These are phyloP conservation scores for Pythium phragmitis DNA, from an alignment of 352 stramenopile genomes.

Conservation along the genomic window DNA sequence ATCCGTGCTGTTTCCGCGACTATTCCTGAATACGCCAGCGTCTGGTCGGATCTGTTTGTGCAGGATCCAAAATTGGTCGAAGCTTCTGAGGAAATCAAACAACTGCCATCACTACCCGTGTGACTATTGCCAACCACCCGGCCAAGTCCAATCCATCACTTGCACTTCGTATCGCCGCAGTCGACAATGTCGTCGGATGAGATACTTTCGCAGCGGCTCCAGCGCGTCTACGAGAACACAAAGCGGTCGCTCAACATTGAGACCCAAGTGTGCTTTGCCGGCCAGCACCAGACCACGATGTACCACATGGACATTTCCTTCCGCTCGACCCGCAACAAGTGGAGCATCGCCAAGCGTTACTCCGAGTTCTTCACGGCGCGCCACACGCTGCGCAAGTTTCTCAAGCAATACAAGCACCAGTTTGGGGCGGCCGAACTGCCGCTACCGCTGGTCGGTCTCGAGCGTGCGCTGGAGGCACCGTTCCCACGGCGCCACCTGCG, in stretches of 20 bases:
- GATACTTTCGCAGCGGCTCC: conserved; percentile 61
- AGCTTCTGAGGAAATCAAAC: neutral
- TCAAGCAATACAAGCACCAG: conserved; percentile 62
- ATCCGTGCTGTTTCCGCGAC: neutral
- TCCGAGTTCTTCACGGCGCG: conserved; percentile 82
- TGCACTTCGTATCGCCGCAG: neutral
- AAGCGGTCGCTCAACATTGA: conserved; percentile 81
- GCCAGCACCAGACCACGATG: conserved; percentile 63
- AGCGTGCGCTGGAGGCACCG: conserved; percentile 43
- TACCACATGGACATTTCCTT: conserved; percentile 90
- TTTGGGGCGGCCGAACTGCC: conserved; percentile 9
- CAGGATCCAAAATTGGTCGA: conserved; percentile 17
- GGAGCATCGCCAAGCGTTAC: conserved; percentile 85
- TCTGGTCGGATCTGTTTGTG: conserved; percentile 12
- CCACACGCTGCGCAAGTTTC: conserved; percentile 54
- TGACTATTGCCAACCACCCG: conserved; percentile 1
- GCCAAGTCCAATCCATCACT: neutral
- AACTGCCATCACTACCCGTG: neutral
- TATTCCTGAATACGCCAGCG: conserved; percentile 22
- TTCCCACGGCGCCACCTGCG: conserved; percentile 80
- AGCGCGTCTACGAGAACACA: conserved; percentile 70
- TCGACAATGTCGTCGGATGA: conserved; percentile 46
- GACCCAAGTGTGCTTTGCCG: conserved; percentile 64
- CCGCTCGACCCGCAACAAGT: conserved; percentile 81
- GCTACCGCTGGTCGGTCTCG: conserved; percentile 47